These are phyloP conservation scores for Escovopsis sp. DNA, from an alignment of 2,329 filamentous ascomycete genomes.

Conservation along the genomic window DNA sequence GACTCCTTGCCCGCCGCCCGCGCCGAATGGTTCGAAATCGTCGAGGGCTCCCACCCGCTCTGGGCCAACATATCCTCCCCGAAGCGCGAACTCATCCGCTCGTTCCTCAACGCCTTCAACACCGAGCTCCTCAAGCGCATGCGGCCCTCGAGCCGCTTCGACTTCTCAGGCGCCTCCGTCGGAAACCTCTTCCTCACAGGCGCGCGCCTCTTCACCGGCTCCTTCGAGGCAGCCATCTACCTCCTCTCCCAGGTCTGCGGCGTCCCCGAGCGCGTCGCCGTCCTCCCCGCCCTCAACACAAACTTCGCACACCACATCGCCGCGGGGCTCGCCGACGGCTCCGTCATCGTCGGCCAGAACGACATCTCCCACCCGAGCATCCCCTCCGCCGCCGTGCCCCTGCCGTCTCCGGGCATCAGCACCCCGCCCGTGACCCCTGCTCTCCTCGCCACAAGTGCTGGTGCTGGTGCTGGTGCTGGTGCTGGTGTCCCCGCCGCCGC, in stretches of 20 bases:
- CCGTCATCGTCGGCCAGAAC: constrained; percentile 78
- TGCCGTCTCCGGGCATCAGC: constrained; percentile 9
- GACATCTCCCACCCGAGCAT: constrained; percentile 74
- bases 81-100: constrained; percentile 64
- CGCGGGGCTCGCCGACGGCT: constrained; percentile 62
- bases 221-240: constrained; percentile 85
- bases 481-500: no score
- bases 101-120: constrained; percentile 62
- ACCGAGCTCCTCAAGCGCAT: constrained; percentile 66
- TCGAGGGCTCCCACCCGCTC: constrained; percentile 65
- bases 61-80: constrained; percentile 59
- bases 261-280: constrained; percentile 61
- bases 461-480: no score
- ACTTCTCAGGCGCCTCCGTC: constrained; percentile 62
- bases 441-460: no score
- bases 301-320: constrained; percentile 95
- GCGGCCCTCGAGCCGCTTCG: constrained; percentile 58
- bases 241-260: constrained; percentile 74
- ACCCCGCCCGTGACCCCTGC: constrained; percentile 15
- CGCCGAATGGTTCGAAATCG: constrained; percentile 73
- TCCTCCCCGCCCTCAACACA: constrained; percentile 83
- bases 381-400: constrained; percentile 33
- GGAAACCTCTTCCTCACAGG: constrained; percentile 74
- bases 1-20: constrained; percentile 43
- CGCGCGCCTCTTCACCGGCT: constrained; percentile 79